A percentile compares a stretch with the other conserved stretches of the same genome.
These are phyloP conservation scores for Pinus taeda DNA, from an alignment of 75 land plant species.

Conservation along the genomic window DNA sequence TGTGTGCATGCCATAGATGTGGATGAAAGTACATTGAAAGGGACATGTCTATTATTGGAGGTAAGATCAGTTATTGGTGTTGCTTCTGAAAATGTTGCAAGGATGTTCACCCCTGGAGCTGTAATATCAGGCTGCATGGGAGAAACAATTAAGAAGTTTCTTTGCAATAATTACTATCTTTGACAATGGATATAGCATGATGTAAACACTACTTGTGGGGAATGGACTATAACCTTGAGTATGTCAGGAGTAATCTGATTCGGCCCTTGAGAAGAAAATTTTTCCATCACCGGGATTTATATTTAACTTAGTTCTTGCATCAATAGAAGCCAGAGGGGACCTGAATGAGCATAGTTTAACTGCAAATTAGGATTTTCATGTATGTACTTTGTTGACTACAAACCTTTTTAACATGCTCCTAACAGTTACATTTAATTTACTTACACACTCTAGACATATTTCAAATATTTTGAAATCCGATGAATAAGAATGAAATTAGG, in stretches of 20 bases:
- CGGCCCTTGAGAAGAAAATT: constrained; percentile 70
- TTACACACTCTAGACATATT: too few relatives aligned
- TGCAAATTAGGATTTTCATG: background rate
- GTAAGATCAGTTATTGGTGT: constrained; percentile 5
- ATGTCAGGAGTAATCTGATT: constrained; percentile 45
- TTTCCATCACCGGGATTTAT: constrained; percentile 54
- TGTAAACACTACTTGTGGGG: background rate
- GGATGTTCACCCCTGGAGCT: constrained; percentile 23
- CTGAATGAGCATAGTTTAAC: constrained; percentile 20
- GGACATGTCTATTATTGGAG: constrained; percentile 7
- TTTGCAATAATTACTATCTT: too few relatives aligned
- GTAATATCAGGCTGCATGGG: constrained; percentile 29
- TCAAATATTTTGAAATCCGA: too few relatives aligned
- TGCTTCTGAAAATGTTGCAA: constrained; percentile 22
- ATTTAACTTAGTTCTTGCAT: constrained; percentile 19
- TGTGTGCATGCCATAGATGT: constrained; percentile 35
- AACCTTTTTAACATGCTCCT: background rate
- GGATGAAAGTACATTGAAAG: constrained; percentile 21
- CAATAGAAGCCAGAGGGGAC: constrained; percentile 40
- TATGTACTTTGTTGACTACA: background rate
- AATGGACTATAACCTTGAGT: constrained; percentile 34
- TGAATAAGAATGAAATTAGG: too few relatives aligned
- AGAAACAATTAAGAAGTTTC: background rate
- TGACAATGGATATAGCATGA: background rate
- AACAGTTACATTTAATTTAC: background rate